Evolutionary conservation across 2,329 filamentous ascomycete species (phyloP), one percentile per base, ranked within the genome.

Genomic region (Sclerotinia nivalis): DNA sequence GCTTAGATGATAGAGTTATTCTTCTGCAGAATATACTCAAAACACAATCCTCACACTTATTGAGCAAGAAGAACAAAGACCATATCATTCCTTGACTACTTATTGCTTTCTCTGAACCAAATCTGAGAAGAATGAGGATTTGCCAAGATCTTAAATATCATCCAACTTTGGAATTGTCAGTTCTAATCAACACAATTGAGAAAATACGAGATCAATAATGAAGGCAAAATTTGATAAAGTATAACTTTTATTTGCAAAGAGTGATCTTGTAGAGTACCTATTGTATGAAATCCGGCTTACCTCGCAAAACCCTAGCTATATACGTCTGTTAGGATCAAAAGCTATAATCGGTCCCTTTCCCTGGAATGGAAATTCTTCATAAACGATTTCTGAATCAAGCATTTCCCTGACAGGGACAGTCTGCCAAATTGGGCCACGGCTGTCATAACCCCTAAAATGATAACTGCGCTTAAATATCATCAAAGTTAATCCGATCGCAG

Each of bases 381-480:
- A 59, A 15, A 59, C 37, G 22, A 43, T 40, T 0, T 59, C 55
- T 25, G 34, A 40, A 1, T 59, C 22, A 10, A 7, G 22, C 34
- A 43, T 37, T 25, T 43, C 1, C 22, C 25, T 43, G 12, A 56
- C 22, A 8, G 10, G 5, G 18, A 40, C 34, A n/a, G 8, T 12
- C 5, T 2, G 12, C 34, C 12, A 58, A 15, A 12, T 8, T 8
- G n/a, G 1, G 3, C 3, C 22, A 13, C 8, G 5, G 0, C 5
- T 20, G 12, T 8, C 20, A n/a, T 56, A 4, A 37, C 31, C 18
- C 34, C 1, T 34, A 5, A 37, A 9, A 37, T 28, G 22, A 58
- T 58, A n/a, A 40, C 9, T n/a, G 55, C 13, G 12, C 7, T 40
- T 58, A n/a, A 25, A n/a, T 40, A 9, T 25, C 6, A 40, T 37